A percentile compares a stretch with the other conserved stretches of the same genome.
Conservation (phyloP, 208 protist genomes). For the Polymyxa betae region DNA sequence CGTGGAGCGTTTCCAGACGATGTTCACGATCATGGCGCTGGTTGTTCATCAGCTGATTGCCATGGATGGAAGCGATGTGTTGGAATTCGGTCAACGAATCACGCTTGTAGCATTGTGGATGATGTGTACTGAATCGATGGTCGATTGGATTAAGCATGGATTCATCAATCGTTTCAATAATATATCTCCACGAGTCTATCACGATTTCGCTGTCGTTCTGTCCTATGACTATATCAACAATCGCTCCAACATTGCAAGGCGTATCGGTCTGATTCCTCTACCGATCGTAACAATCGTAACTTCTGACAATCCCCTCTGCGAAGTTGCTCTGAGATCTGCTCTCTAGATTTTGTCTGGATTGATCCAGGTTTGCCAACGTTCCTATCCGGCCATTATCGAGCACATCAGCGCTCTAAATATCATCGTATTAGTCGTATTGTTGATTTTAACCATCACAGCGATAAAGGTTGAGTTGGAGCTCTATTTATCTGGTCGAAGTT, state of each 20-base stretch:
- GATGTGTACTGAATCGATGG: not conserved
- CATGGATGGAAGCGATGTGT: not conserved
- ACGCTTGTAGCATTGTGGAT: not conserved
- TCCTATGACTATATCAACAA: not conserved
- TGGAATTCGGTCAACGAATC: not conserved
- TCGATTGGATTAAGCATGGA: slow-evolving; percentile 35
- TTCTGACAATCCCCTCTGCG: too few relatives aligned
- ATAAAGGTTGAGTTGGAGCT: too few relatives aligned
- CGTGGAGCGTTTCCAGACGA: slow-evolving; percentile 3
- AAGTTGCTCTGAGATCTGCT: too few relatives aligned
- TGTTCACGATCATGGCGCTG: not conserved
- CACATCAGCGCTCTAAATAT: not conserved
- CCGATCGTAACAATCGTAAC: not conserved
- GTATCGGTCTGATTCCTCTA: slow-evolving; percentile 1
- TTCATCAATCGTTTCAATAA: slow-evolving; percentile 51
- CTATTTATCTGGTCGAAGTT: too few relatives aligned
- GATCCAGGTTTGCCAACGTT: too few relatives aligned
- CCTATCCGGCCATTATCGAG: too few relatives aligned
- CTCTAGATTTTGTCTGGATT: too few relatives aligned
- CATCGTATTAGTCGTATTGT: not conserved
- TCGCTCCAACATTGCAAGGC: not conserved
- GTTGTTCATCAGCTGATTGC: not conserved
- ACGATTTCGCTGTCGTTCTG: not conserved
- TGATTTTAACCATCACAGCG: too few relatives aligned
- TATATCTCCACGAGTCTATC: not conserved